phyloP scores from a whole-genome alignment of 225 moss, liverwort and hornwort species.

The Antitrichia curtipendula region DNA sequence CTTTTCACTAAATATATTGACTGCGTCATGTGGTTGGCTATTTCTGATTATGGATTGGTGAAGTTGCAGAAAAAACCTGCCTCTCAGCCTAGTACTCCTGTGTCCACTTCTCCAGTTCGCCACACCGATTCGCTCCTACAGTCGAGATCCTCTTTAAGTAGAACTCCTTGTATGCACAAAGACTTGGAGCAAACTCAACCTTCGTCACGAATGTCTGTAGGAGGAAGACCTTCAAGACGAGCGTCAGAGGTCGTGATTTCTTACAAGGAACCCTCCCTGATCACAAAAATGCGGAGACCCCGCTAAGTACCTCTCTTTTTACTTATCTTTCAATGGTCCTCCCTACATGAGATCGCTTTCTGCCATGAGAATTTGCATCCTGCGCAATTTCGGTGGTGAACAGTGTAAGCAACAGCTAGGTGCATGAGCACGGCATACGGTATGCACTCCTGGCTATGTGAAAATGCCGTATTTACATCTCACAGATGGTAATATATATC shows the following conservation, averaged over 20 bases:
- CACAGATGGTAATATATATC: neutral
- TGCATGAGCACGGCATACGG: neutral
- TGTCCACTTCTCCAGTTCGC: constrained; percentile 17
- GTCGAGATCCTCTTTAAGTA: constrained; percentile 5
- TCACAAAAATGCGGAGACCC: constrained; percentile 43
- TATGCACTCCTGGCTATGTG: neutral
- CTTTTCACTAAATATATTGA: neutral
- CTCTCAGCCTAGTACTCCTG: constrained; percentile 32
- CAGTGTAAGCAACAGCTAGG: neutral
- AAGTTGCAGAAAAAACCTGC: constrained; percentile 22
- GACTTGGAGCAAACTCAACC: constrained; percentile 20
- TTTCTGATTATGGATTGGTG: neutral
- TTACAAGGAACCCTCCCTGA: constrained; percentile 38
- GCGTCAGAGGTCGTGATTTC: constrained; percentile 38
- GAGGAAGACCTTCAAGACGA: constrained; percentile 43
- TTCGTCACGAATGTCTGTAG: constrained; percentile 28
- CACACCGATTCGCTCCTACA: constrained; percentile 1
- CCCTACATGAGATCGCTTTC: neutral
- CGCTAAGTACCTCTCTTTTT: neutral
- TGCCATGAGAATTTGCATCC: constrained; percentile 1
- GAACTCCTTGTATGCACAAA: constrained; percentile 1
- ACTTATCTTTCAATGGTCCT: neutral
- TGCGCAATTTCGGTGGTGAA: neutral
- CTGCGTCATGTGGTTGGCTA: neutral
- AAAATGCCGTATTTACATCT: neutral